Percentiles rank a stretch among this genome's conserved stretches.
Evolutionary conservation across 202 grass and related monocot species (phyloP).

Genomic region (Bolboschoenoplectus hybrid): DNA sequence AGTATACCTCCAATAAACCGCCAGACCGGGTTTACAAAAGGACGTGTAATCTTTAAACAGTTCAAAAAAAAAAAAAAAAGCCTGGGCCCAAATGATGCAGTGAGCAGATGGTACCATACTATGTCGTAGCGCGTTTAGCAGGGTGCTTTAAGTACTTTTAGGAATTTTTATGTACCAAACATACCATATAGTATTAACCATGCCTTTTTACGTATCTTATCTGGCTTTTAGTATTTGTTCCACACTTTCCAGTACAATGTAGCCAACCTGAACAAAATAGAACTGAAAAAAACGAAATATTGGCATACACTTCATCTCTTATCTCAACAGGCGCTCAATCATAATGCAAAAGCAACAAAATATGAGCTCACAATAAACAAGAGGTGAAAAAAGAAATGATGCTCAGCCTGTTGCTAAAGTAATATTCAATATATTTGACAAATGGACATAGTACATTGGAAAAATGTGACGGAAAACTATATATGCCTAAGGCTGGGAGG

Average conservation of each 20-base stretch:
- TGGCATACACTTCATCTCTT: constrained; percentile 30
- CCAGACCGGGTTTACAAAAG: neutral
- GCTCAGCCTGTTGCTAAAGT: constrained; percentile 25
- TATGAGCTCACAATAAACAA: constrained; percentile 18
- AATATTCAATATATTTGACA: constrained; percentile 36
- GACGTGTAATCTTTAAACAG: neutral
- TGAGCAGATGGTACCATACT: neutral
- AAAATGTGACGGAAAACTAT: constrained; percentile 22
- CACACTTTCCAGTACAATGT: neutral
- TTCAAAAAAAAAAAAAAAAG: neutral
- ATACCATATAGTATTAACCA: neutral
- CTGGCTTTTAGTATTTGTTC: neutral
- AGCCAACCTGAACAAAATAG: constrained; percentile 7
- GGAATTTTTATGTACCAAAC: neutral
- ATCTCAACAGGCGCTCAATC: constrained; percentile 19
- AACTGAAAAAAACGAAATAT: neutral
- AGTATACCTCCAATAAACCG: neutral
- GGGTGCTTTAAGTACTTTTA: neutral
- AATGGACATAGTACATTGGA: neutral
- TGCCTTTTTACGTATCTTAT: neutral
- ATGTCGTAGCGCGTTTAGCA: neutral
- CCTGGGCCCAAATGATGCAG: neutral
- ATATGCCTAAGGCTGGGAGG: neutral
- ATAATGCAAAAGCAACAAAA: constrained; percentile 24
- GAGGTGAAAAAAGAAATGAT: constrained; percentile 24